These are phyloP conservation scores for Kokia cookei DNA, from an alignment of 441 rosid species.

Conservation along the genomic window DNA sequence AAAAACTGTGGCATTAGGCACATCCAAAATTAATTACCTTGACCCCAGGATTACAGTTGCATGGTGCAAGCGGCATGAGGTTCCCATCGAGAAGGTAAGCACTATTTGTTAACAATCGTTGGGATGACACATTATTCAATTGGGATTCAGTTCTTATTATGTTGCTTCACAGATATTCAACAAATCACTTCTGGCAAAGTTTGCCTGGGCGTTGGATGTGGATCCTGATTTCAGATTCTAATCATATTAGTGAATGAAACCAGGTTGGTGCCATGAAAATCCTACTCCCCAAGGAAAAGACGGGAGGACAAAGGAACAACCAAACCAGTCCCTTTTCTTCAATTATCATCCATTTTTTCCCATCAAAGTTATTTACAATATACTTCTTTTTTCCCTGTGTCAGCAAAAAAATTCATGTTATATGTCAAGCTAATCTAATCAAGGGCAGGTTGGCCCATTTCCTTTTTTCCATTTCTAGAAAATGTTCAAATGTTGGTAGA, in stretches of 20 bases:
- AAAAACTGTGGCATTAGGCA: slow-evolving; percentile 93
- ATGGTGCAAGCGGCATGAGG: slow-evolving; percentile 98
- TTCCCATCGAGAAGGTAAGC: slow-evolving; percentile 94
- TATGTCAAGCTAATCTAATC: slow-evolving; percentile 55
- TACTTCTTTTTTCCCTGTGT: slow-evolving; percentile 9
- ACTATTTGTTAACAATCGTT: background rate
- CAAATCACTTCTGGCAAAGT: slow-evolving; percentile 93
- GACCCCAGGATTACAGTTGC: slow-evolving; percentile 99
- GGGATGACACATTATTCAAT: background rate
- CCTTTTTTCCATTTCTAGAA: background rate
- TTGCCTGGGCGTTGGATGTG: slow-evolving; percentile 98
- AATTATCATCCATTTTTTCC: background rate
- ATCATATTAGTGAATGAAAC: slow-evolving; percentile 11
- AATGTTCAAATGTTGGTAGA: background rate
- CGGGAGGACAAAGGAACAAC: background rate
- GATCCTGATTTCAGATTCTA: slow-evolving; percentile 97
- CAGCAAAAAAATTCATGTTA: slow-evolving; percentile 27
- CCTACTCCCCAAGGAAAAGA: background rate
- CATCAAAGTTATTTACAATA: slow-evolving; percentile 14
- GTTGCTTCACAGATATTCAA: slow-evolving; percentile 71
- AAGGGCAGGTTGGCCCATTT: slow-evolving; percentile 21
- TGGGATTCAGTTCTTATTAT: background rate
- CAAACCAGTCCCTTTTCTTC: slow-evolving; percentile 5
- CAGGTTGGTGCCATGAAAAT: slow-evolving; percentile 1
- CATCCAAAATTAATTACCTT: slow-evolving; percentile 94